Base-by-base conservation (phyloP, 495 filamentous ascomycete species). In the Talaromyces ruber region DNA sequence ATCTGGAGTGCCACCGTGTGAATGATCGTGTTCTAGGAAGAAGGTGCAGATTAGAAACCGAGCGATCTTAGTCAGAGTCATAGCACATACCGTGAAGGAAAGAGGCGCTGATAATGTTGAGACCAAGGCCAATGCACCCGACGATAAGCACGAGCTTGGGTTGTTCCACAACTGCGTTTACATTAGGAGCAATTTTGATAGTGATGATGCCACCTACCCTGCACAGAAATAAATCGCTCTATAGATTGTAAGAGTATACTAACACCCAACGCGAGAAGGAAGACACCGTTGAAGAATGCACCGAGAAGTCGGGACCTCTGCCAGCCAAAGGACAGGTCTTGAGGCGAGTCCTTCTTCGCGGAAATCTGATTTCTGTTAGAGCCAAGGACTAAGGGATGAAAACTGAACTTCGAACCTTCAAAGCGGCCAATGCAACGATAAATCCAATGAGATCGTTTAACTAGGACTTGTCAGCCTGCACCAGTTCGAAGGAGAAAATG, bases 211-310 rank as follows among this genome's bases (percentile, higher is more conserved):
- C 9, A 68, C 71, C 2, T 37, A 81, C 78, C 58, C 51, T 81
- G 68, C 6, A 81, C 50, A 4, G 72, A 66, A 29, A 96, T 76
- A 66, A 96, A 89, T 25, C 93, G 85, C 60, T 91, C 87, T 30
- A 96, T 78, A 8, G 93, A 91, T 72, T 97, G 93, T 54, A 97
- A 81, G 64, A 96, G 89, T 66, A 97, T 92, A 21, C 90, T 90
- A n/a, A 96, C 79, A 69, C 92, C 95, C n/a, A 97, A 81, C 0
- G 87, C 91, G 60, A 96, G 86, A 30, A 97, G 77, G 68, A 97
- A 92, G 9, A 95, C 90, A 59, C 93, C 92, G 67, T 96, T 97
- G 77, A 96, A 88, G 64, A 95, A 86, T n/a, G 92, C 92, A 60
- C 92, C 92, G 3, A 97, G 81, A 6, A 94, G 89, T 76, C 93